phyloP scores from a whole-genome alignment of 768 basidiomycete species.

The Hypsizygus marmoreus region DNA sequence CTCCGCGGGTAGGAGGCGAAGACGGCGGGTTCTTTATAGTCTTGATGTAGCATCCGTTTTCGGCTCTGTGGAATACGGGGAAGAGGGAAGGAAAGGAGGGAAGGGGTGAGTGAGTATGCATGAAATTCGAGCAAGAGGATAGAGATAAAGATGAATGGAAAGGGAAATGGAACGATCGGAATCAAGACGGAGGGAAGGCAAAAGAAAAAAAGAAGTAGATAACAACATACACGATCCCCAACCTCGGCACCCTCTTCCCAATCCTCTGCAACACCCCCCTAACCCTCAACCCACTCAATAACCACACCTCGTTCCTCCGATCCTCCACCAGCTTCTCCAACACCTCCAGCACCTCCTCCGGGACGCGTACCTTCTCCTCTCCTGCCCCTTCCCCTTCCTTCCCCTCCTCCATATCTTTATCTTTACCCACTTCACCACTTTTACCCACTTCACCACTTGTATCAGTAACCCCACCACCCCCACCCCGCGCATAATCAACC shows the following conservation, averaged over 20 bases:
- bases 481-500: conserved; percentile 22
- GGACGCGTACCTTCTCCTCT: conserved; percentile 23
- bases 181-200: not conserved
- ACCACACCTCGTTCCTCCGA: conserved; percentile 75
- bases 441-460: conserved; percentile 7
- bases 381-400: conserved; percentile 4
- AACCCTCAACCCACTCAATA: conserved; percentile 74
- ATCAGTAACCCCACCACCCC: conserved; percentile 23
- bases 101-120: too few relatives aligned
- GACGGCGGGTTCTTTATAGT: conserved; percentile 31
- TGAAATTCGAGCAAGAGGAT: too few relatives aligned
- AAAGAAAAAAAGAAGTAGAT: not conserved
- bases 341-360: conserved; percentile 44
- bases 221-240: conserved; percentile 72
- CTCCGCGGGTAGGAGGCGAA: too few relatives aligned
- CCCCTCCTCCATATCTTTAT: not conserved
- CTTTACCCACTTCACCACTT: not conserved
- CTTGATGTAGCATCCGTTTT: conserved; percentile 87
- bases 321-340: conserved; percentile 64
- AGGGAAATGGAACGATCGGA: too few relatives aligned
- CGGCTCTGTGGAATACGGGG: too few relatives aligned
- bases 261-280: conserved; percentile 65
- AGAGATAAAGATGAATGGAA: too few relatives aligned
- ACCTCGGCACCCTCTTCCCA: conserved; percentile 56
- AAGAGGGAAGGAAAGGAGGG: too few relatives aligned